Percentiles rank a stretch among this genome's conserved stretches.
Evolutionary conservation across 371 early-diverging fungal species (phyloP).

Genomic region (Mucor sp.): DNA sequence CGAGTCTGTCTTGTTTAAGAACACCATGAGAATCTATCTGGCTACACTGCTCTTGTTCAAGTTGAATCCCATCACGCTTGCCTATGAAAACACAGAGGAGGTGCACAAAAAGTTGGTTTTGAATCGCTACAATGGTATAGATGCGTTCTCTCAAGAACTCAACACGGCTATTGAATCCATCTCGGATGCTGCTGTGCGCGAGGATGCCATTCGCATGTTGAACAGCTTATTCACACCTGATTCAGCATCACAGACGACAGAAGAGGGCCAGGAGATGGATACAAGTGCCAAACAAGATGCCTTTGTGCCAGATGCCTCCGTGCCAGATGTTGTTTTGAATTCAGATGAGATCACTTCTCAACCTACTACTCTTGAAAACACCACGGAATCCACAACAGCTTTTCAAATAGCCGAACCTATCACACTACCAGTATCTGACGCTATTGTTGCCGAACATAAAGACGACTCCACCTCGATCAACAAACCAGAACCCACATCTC

Average conservation of each 20-base stretch:
- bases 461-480: neutral
- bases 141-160: neutral
- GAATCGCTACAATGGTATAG: neutral
- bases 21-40: slow-evolving; percentile 1
- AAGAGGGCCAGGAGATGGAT: neutral
- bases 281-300: neutral
- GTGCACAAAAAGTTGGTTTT: slow-evolving; percentile 6
- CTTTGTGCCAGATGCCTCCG: neutral
- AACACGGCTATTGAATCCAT: neutral
- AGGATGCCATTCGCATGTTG: neutral
- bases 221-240: neutral
- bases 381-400: neutral
- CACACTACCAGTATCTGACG: neutral
- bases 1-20: slow-evolving; percentile 5
- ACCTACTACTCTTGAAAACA: neutral
- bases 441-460: neutral
- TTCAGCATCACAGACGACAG: neutral
- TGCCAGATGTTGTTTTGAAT: neutral
- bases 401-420: neutral
- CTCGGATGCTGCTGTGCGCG: neutral
- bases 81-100: neutral
- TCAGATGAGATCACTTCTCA: neutral
- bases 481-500: neutral
- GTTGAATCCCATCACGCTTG: neutral
- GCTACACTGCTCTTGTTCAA: neutral